Evolutionary conservation across 2,329 filamentous ascomycete species (phyloP).

Genomic region (Drechslera avenae): DNA sequence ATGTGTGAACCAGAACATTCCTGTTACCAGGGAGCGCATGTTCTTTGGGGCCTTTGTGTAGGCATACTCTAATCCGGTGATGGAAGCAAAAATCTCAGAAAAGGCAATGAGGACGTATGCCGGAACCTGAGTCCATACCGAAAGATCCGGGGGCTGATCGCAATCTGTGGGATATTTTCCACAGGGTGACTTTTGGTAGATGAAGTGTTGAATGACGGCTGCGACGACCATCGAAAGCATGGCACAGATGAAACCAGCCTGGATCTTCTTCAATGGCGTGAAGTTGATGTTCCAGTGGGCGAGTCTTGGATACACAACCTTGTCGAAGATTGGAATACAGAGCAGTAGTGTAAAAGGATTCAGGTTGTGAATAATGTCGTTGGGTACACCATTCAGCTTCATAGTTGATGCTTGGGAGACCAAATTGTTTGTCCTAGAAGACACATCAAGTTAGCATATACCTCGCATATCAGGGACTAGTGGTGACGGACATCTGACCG

Average conservation of each 20-base stretch:
- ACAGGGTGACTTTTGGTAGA: conserved; percentile 54
- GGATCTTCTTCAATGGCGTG: conserved; percentile 76
- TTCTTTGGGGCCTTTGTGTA: conserved; percentile 72
- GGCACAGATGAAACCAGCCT: conserved; percentile 70
- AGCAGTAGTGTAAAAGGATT: conserved; percentile 77
- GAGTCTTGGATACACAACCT: conserved; percentile 68
- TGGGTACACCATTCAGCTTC: conserved; percentile 67
- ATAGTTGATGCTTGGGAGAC: conserved; percentile 56
- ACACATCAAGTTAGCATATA: not conserved
- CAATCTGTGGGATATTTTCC: conserved; percentile 49
- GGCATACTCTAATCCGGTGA: conserved; percentile 72
- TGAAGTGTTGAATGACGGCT: conserved; percentile 61
- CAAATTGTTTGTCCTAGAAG: conserved; percentile 64
- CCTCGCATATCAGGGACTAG: not conserved
- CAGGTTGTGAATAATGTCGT: conserved; percentile 77
- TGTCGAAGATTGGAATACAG: conserved; percentile 70
- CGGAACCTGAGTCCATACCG: conserved; percentile 59
- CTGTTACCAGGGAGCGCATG: conserved; percentile 55
- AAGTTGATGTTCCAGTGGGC: conserved; percentile 67
- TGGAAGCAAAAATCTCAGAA: conserved; percentile 65
- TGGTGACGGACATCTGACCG: conserved; percentile 52
- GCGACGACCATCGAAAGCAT: conserved; percentile 65
- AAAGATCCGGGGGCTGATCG: conserved; percentile 50
- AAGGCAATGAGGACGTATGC: conserved; percentile 60
- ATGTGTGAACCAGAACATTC: conserved; percentile 41